phyloP scores from a whole-genome alignment of 2,329 filamentous ascomycete genomes.

The Cercospora beticola region DNA sequence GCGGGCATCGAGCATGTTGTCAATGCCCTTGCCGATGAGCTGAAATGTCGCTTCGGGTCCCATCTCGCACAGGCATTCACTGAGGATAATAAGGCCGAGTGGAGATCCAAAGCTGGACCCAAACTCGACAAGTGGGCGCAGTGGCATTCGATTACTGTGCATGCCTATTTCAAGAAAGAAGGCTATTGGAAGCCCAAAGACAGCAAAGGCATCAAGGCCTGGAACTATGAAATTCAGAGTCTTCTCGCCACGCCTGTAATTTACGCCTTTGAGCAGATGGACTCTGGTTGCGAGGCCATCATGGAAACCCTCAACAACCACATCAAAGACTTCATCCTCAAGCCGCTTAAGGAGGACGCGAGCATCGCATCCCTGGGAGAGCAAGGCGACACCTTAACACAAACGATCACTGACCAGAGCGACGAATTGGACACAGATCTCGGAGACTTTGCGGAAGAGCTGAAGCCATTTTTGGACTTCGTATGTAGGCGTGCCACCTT shows the following conservation, averaged over 20 bases:
- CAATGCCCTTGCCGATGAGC: background rate
- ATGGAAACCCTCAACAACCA: background rate
- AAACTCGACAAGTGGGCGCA: slow-evolving; percentile 11
- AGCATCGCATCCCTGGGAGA: background rate
- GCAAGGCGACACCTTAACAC: too few species aligned
- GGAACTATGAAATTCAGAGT: slow-evolving; percentile 12
- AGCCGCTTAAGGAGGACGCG: background rate
- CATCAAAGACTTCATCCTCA: slow-evolving; percentile 2
- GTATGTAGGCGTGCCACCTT: background rate
- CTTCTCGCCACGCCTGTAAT: background rate
- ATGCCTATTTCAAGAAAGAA: slow-evolving; percentile 11
- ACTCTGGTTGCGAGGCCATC: background rate
- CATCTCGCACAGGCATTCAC: background rate
- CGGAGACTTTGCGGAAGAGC: background rate
- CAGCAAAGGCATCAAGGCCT: background rate
- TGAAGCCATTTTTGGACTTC: background rate
- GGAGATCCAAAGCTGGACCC: background rate
- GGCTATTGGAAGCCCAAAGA: slow-evolving; percentile 7
- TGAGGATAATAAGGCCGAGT: background rate
- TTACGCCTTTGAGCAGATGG: background rate
- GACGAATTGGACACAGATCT: background rate
- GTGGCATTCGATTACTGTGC: slow-evolving; percentile 1
- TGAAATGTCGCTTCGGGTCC: background rate
- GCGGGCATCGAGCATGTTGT: background rate
- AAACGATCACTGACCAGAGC: background rate